Evolutionary conservation across 192 early-diverging fungal species (phyloP), one percentile per base, ranked within the genome.

Genomic region (Coemansia javaensis): DNA sequence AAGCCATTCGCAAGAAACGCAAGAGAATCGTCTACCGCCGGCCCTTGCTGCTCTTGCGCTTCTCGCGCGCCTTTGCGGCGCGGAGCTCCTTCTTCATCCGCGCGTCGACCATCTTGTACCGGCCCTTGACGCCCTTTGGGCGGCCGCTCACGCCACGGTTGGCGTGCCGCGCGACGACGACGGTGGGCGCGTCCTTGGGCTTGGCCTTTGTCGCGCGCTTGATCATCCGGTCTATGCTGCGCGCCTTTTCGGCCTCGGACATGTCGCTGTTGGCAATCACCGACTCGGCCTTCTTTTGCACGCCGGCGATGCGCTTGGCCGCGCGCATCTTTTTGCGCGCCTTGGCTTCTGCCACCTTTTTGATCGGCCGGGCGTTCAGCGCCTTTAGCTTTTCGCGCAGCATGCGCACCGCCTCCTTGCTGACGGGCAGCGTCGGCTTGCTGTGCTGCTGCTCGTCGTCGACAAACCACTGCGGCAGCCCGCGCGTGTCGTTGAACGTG

Each of bases 301-400:
- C 73, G 59, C 89, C 90, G 40, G 82, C 82, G 16, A 97, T 45
- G 31, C 84, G 82, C 55, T 87, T 82, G 18, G 81, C 65, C 1
- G 81, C 81, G 47, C 86, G 79, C 63, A 89, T 75, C 84, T 95
- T 90, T 80, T 99, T 96, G 41, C 97, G 80, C 34, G 90, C 92
- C 74, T 93, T 97, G 36, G 97, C 97, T 77, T 99, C 97, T 9
- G 92, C 93, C 28, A 99, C 86, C 82, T 97, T 99, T 71, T 99
- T 99, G 72, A 99, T 99, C 16, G 97, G 94, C 18, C 94, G 87
- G 4, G 93, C 97, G 66, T 99, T 87, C 54, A 99, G 77, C 16
- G 89, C 92, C 71, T 81, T 82, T 44, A 91, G 78, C 50, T 85
- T 82, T 37, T 92, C 85, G 50, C 78, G 69, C 50, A 99, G 82